Evolutionary conservation across 163 green algal genomes (phyloP).

Genomic region (Chloromonas sp.): DNA sequence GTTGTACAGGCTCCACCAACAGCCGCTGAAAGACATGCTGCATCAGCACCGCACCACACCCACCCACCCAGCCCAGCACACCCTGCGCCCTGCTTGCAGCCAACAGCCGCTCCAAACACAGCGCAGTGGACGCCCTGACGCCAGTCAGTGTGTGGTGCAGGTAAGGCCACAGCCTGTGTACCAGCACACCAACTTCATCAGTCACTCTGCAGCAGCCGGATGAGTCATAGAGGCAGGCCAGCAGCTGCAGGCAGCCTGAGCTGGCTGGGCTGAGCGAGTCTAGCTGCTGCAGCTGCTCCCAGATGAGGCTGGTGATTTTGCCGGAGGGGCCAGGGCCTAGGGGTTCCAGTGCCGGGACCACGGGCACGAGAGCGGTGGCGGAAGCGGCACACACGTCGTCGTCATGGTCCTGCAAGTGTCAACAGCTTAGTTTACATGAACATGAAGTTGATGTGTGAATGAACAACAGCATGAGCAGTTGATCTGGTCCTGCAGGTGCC

Average conservation of each 20-base stretch:
- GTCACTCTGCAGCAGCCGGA: neutral
- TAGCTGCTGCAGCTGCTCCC: slow-evolving; percentile 68
- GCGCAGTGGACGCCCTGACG: slow-evolving; percentile 67
- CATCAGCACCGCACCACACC: slow-evolving; percentile 31
- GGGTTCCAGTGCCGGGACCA: slow-evolving; percentile 41
- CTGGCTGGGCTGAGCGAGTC: slow-evolving; percentile 83
- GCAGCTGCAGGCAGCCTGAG: slow-evolving; percentile 66
- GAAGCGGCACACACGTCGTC: slow-evolving; percentile 88
- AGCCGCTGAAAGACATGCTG: slow-evolving; percentile 76
- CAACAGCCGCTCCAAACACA: slow-evolving; percentile 58
- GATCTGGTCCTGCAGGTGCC: no score
- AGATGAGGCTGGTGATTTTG: slow-evolving; percentile 48
- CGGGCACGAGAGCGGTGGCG: slow-evolving; percentile 76
- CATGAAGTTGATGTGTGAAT: no score
- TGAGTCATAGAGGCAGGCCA: slow-evolving; percentile 61
- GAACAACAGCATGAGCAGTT: no score
- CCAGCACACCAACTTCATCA: slow-evolving; percentile 38
- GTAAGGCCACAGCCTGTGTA: slow-evolving; percentile 82
- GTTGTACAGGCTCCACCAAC: slow-evolving; percentile 56
- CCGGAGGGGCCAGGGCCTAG: neutral
- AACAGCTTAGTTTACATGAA: neutral
- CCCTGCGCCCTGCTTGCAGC: slow-evolving; percentile 3
- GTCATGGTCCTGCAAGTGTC: slow-evolving; percentile 53
- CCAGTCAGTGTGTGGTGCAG: slow-evolving; percentile 47
- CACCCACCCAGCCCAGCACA: slow-evolving; percentile 27